Base-by-base conservation (phyloP, 768 basidiomycete genomes). In the Galerina sulciceps region DNA sequence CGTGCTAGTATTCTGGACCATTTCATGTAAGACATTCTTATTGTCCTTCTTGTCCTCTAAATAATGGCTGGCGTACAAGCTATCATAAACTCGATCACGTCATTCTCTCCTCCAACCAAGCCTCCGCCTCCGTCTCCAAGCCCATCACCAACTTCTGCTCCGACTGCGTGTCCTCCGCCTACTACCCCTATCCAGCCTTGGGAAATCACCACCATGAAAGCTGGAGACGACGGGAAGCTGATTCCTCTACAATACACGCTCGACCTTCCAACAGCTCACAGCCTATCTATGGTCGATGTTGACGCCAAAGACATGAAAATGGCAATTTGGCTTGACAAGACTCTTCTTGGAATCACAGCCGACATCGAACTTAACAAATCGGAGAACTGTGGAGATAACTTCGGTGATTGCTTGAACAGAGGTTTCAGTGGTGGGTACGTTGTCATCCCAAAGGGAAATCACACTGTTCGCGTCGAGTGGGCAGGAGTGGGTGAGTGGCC, bases 191-290 rank as follows among this genome's bases (percentile, higher is more conserved):
- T 57, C 15, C 58, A 62, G 18, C 41, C 55, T 10, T 66, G 55
- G 50, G 43, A 66, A 15, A 57, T 58, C 22, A 37, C 54, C 26
- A 57, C 56, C 4, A 62, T 67, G 54, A 23, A 56, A 20, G 64
- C 65, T 10, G 68, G 63, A 10, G 20, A 58, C 1, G 61, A 65
- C 20, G 64, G 58, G 13, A 45, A 58, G 22, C 58, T 63, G 9
- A 36, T 59, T 6, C 67, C 69, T n/a, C 38, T 68, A 37, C 59
- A 65, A 42, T 69, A 69, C 50, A 66, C 56, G 8, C 45, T 67
- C 13, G 55, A 67, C 55, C 51, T 46, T 48, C 34, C 31, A n/a
- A 64, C 62, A 15, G 35, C 61, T 1, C 67, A 70, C 48, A 52
- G 26, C 15, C 26, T 70, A 18, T 60, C 61, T 35, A 23, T 68